Evolutionary conservation across 2,329 filamentous ascomycete species (phyloP).

Genomic region (Ceratocystiopsis minuta): DNA sequence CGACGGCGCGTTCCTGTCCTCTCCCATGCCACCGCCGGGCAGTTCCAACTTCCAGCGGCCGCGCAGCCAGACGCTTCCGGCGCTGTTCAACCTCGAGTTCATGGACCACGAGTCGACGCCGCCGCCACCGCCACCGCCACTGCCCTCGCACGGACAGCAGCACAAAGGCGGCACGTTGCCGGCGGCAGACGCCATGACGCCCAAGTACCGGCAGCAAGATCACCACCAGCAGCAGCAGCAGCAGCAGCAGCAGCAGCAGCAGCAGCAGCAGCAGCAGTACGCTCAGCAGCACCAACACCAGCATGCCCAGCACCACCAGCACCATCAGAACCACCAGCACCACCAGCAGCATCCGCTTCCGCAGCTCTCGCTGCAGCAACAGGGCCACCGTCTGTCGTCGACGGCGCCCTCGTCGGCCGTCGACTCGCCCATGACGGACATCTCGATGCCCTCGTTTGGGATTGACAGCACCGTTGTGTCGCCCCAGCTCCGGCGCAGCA

Average conservation of each 20-base stretch:
- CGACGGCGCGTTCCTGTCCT: slow-evolving; percentile 40
- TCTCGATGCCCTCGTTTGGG: slow-evolving; percentile 22
- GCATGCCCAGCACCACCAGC: too few species aligned
- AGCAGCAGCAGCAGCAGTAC: background rate
- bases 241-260: slow-evolving; percentile 20
- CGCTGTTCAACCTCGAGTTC: slow-evolving; percentile 41
- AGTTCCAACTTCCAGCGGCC: slow-evolving; percentile 48
- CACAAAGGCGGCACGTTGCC: slow-evolving; percentile 18
- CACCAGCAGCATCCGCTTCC: too few species aligned
- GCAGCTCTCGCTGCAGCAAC: background rate
- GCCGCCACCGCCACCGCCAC: too few species aligned
- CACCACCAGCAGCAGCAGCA: slow-evolving; percentile 35
- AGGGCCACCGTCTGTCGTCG: slow-evolving; percentile 21
- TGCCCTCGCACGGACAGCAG: slow-evolving; percentile 9
- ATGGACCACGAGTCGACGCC: slow-evolving; percentile 20
- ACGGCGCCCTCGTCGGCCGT: slow-evolving; percentile 33
- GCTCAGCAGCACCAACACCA: background rate
- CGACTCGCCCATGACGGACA: slow-evolving; percentile 32
- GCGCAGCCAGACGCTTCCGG: slow-evolving; percentile 76
- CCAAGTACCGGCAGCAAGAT: slow-evolving; percentile 41
- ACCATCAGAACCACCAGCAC: too few species aligned
- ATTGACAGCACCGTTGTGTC: slow-evolving; percentile 21
- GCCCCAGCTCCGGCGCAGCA: slow-evolving; percentile 30
- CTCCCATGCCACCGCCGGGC: slow-evolving; percentile 20
- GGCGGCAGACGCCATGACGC: slow-evolving; percentile 19